Percentiles rank a stretch among this genome's conserved stretches.
Conservation (phyloP, 768 basidiomycete species). For the Hygrophoropsis aurantiaca region DNA sequence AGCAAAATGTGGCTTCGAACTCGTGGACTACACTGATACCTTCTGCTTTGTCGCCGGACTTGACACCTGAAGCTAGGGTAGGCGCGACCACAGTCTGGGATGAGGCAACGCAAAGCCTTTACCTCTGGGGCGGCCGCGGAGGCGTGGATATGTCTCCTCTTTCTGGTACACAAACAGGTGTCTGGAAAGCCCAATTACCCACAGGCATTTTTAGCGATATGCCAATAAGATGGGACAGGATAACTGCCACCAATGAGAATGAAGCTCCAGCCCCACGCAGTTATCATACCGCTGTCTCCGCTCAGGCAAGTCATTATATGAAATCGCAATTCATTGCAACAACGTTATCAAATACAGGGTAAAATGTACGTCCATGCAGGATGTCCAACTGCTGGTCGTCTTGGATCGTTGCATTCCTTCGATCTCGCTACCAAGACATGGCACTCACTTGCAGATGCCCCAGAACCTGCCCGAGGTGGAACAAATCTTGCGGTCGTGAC, state of each 20-base stretch:
- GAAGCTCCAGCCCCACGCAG: constrained; percentile 33
- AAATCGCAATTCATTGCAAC: neutral
- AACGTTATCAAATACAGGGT: constrained; percentile 15
- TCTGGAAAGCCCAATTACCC: constrained; percentile 26
- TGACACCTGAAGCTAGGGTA: constrained; percentile 18
- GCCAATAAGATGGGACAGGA: constrained; percentile 28
- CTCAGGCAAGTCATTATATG: constrained; percentile 21
- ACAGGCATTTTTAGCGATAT: constrained; percentile 1
- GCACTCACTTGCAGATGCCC: constrained; percentile 33
- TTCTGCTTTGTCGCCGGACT: constrained; percentile 2
- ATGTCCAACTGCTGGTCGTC: constrained; percentile 37
- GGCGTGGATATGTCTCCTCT: constrained; percentile 40
- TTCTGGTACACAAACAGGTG: constrained; percentile 22
- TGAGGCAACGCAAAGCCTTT: constrained; percentile 20
- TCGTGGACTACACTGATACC: constrained; percentile 25
- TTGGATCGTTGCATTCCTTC: constrained; percentile 34
- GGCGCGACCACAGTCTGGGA: constrained; percentile 23
- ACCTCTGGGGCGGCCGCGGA: constrained; percentile 48
- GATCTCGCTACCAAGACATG: constrained; percentile 28
- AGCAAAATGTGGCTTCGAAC: constrained; percentile 5
- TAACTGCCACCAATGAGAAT: constrained; percentile 25
- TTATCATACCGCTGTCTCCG: constrained; percentile 33
- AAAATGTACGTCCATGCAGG: constrained; percentile 41
- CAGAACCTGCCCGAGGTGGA: constrained; percentile 39
- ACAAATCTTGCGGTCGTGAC: constrained; percentile 35